A percentile compares a stretch with the other conserved stretches of the same genome.
These are phyloP conservation scores for Mortierella claussenii DNA, from an alignment of 192 early-diverging fungal species.

Conservation along the genomic window DNA sequence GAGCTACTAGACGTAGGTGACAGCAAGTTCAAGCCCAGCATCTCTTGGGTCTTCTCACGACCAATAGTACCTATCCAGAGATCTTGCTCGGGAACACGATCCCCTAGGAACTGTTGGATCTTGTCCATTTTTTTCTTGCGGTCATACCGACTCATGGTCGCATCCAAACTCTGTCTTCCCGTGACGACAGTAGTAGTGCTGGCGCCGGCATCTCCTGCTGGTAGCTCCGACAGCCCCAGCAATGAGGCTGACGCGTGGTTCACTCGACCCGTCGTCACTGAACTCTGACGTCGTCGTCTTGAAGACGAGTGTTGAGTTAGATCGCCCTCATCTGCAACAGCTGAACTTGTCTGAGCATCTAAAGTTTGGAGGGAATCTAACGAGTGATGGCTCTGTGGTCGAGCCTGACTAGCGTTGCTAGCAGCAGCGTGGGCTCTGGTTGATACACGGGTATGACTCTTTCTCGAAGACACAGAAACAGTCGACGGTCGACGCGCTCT, in stretches of 20 bases:
- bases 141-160: constrained; percentile 6
- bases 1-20: constrained; percentile 11
- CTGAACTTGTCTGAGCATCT: background rate
- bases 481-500: constrained; percentile 6
- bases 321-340: no score
- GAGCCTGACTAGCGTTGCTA: no score
- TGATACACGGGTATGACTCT: background rate
- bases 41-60: constrained; percentile 24
- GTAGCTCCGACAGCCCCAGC: no score
- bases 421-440: background rate
- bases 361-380: background rate
- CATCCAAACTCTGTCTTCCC: background rate
- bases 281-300: no score
- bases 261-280: no score
- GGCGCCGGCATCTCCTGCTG: no score
- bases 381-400: background rate
- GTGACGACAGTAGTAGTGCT: background rate
- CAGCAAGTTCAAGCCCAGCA: constrained; percentile 33
- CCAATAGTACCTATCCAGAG: constrained; percentile 45
- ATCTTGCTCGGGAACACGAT: constrained; percentile 50
- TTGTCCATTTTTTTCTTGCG: constrained; percentile 56
- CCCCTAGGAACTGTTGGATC: constrained; percentile 57
- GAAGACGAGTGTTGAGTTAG: no score
- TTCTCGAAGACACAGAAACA: constrained; percentile 4
- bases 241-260: no score